Evolutionary conservation across 306 rosid genomes (phyloP).

Genomic region (Cucurbita moschata): DNA sequence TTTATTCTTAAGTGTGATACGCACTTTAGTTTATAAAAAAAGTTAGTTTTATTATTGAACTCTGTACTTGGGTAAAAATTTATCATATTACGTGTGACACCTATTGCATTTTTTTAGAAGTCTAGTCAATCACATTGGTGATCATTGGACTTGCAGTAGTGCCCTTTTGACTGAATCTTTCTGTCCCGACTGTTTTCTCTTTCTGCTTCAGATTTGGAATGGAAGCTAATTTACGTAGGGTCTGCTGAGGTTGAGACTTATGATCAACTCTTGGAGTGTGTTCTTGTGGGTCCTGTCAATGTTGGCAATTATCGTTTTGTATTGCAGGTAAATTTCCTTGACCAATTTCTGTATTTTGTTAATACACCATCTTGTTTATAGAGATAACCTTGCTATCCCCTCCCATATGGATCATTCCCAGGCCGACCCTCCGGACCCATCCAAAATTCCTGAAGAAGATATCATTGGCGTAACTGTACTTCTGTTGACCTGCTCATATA

Average conservation of each 20-base stretch:
- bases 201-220: constrained; percentile 56
- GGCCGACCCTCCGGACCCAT: constrained; percentile 92
- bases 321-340: constrained; percentile 38
- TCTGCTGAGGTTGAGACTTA: constrained; percentile 89
- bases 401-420: constrained; percentile 16
- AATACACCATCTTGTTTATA: constrained; percentile 11
- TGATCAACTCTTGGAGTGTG: constrained; percentile 83
- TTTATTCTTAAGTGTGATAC: background rate
- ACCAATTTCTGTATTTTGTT: background rate
- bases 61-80: background rate
- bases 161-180: background rate
- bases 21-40: background rate
- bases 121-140: background rate
- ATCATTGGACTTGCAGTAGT: background rate
- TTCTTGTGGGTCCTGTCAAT: constrained; percentile 90
- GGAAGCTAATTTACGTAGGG: constrained; percentile 90
- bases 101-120: background rate
- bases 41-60: background rate
- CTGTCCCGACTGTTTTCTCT: background rate
- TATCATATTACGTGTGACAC: background rate
- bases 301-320: constrained; percentile 86
- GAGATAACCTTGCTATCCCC: constrained; percentile 28
- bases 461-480: constrained; percentile 82
- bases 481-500: constrained; percentile 72
- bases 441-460: constrained; percentile 89